These are phyloP conservation scores for Nowakowskiella sp. DNA, from an alignment of 192 early-diverging fungal species.

Conservation along the genomic window DNA sequence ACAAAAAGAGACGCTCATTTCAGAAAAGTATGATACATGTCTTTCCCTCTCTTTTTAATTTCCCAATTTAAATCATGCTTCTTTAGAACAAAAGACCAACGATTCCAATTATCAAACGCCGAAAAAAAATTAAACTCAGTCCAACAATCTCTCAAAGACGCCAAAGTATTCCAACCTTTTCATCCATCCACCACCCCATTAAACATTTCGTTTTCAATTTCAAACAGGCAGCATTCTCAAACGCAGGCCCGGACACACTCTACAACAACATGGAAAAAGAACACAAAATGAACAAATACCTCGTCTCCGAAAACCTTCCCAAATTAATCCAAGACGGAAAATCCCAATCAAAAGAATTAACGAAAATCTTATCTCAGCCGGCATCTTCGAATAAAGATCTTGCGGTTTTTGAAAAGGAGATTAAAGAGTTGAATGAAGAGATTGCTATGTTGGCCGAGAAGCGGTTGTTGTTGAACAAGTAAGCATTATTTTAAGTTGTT, in stretches of 20 bases:
- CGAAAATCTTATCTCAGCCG: conserved; percentile 38
- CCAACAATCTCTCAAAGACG: conserved; percentile 38
- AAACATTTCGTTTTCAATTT: too few species aligned
- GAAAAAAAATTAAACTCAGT: conserved; percentile 33
- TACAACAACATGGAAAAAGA: conserved; percentile 50
- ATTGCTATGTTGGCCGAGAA: conserved; percentile 45
- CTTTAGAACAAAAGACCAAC: conserved; percentile 43
- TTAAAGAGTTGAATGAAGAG: conserved; percentile 36
- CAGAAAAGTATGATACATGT: conserved; percentile 28
- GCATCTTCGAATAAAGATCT: conserved; percentile 34
- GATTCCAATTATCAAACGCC: conserved; percentile 20
- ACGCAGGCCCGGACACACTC: conserved; percentile 32
- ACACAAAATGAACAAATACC: conserved; percentile 49
- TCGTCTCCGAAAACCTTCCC: conserved; percentile 47
- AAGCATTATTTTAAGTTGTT: conserved; percentile 4
- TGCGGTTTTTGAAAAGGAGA: conserved; percentile 34
- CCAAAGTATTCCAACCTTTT: conserved; percentile 18
- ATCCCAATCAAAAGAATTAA: conserved; percentile 34
- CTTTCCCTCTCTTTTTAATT: background rate
- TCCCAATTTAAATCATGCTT: background rate
- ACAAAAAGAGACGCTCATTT: conserved; percentile 29
- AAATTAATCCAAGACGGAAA: conserved; percentile 39
- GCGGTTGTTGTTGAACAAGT: conserved; percentile 38
- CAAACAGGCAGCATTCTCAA: conserved; percentile 29
- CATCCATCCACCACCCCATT: background rate